phyloP scores from a whole-genome alignment of 306 rosid species.

The Sindora glabra region DNA sequence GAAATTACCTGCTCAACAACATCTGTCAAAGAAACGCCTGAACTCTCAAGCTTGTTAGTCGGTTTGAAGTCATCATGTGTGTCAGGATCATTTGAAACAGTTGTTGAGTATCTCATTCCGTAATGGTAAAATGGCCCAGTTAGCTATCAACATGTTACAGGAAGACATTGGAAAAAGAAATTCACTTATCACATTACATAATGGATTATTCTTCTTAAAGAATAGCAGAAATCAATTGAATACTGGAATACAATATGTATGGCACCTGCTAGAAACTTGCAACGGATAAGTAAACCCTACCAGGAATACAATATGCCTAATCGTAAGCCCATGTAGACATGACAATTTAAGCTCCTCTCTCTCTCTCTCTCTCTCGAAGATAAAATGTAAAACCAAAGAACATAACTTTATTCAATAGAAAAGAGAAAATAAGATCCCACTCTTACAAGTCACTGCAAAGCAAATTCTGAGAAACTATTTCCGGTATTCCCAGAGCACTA shows the following conservation, averaged over 20 bases:
- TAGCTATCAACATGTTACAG: slow-evolving; percentile 29
- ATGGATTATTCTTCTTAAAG: neutral
- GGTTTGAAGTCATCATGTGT: slow-evolving; percentile 92
- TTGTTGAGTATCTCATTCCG: slow-evolving; percentile 41
- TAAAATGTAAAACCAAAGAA: neutral
- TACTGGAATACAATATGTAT: neutral
- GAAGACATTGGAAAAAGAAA: neutral
- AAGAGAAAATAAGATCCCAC: neutral
- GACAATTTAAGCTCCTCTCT: slow-evolving; percentile 34
- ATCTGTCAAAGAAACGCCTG: slow-evolving; percentile 46
- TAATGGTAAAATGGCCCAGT: slow-evolving; percentile 28
- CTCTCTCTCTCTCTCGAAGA: neutral
- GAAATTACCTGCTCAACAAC: slow-evolving; percentile 62
- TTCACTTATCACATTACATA: neutral
- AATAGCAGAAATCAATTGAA: neutral
- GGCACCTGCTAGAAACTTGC: too few species aligned
- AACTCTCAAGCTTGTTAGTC: slow-evolving; percentile 42
- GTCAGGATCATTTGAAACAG: slow-evolving; percentile 55
- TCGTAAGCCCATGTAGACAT: slow-evolving; percentile 11
- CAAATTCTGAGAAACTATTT: neutral
- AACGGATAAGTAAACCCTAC: neutral
- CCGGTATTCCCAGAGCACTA: neutral
- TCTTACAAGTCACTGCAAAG: neutral
- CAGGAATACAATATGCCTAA: neutral
- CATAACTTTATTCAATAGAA: neutral